phyloP scores from a whole-genome alignment of 2,329 filamentous ascomycete species.

The Aspergillus sp. region DNA sequence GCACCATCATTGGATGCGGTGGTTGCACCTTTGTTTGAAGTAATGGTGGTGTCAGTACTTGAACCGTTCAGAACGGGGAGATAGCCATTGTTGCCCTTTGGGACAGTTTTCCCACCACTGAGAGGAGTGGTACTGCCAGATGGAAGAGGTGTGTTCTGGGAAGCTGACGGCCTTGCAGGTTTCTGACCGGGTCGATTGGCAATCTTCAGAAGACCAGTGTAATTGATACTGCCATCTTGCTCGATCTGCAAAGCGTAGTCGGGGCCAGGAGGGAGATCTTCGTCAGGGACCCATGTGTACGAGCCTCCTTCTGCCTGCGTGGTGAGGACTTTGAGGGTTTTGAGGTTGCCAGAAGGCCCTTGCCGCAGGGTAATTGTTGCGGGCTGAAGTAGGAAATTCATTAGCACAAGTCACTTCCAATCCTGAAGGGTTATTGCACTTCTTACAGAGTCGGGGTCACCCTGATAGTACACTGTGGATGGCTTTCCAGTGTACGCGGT shows the following conservation, averaged over 20 bases:
- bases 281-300: slow-evolving; percentile 53
- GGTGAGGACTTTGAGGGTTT: slow-evolving; percentile 52
- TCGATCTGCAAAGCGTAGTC: slow-evolving; percentile 62
- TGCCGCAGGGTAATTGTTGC: slow-evolving; percentile 58
- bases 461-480: slow-evolving; percentile 50
- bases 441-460: slow-evolving; percentile 39
- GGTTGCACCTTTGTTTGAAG: slow-evolving; percentile 17
- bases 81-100: slow-evolving; percentile 21
- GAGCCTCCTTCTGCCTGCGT: slow-evolving; percentile 45
- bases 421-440: not conserved
- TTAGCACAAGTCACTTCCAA: slow-evolving; percentile 14
- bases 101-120: slow-evolving; percentile 10
- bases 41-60: slow-evolving; percentile 6
- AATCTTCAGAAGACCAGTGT: slow-evolving; percentile 53
- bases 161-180: not conserved
- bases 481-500: slow-evolving; percentile 51
- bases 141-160: slow-evolving; percentile 11
- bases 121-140: slow-evolving; percentile 13
- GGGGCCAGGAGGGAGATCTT: slow-evolving; percentile 41
- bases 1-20: slow-evolving; percentile 15
- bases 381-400: slow-evolving; percentile 32
- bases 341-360: slow-evolving; percentile 51
- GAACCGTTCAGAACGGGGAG: slow-evolving; percentile 19
- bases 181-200: slow-evolving; percentile 30
- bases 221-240: slow-evolving; percentile 55